Percentiles rank a stretch among this genome's conserved stretches.
Evolutionary conservation across 2,329 filamentous ascomycete genomes (phyloP).

Genomic region (Colletotrichum neosansevieriae): DNA sequence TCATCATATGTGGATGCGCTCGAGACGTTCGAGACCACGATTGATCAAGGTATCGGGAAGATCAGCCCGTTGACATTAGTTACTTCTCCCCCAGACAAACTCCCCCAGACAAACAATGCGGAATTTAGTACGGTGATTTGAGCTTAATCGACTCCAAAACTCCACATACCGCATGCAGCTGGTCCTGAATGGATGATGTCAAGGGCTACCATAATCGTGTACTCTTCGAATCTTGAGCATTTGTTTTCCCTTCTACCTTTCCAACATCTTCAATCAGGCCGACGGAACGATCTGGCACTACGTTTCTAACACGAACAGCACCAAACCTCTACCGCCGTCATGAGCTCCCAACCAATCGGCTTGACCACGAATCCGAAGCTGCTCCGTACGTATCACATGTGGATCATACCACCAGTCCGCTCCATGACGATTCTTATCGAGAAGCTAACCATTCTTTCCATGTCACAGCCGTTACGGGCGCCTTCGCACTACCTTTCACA

Average conservation of each 20-base stretch:
- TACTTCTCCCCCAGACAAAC: too few species aligned
- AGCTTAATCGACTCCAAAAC: not conserved
- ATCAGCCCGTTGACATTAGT: too few species aligned
- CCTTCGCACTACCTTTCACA: constrained; percentile 31
- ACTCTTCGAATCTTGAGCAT: too few species aligned
- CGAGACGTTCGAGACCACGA: too few species aligned
- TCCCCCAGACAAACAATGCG: not conserved
- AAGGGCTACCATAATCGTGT: not conserved
- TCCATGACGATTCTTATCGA: too few species aligned
- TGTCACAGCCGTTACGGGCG: constrained; percentile 17
- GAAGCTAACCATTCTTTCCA: not conserved
- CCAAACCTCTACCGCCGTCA: not conserved
- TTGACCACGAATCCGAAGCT: constrained; percentile 29
- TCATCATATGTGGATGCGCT: too few species aligned
- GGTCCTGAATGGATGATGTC: constrained; percentile 4
- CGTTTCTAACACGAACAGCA: too few species aligned
- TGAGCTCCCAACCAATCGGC: constrained; percentile 25
- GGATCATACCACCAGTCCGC: too few species aligned
- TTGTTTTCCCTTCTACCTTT: too few species aligned
- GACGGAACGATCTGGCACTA: too few species aligned
- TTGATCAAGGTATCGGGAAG: too few species aligned
- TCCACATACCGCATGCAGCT: not conserved
- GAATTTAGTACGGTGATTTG: not conserved
- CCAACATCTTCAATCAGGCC: too few species aligned
- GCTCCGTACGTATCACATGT: constrained; percentile 18